Evolutionary conservation across 371 early-diverging fungal species (phyloP).

Genomic region (Apophysomyces elegans): DNA sequence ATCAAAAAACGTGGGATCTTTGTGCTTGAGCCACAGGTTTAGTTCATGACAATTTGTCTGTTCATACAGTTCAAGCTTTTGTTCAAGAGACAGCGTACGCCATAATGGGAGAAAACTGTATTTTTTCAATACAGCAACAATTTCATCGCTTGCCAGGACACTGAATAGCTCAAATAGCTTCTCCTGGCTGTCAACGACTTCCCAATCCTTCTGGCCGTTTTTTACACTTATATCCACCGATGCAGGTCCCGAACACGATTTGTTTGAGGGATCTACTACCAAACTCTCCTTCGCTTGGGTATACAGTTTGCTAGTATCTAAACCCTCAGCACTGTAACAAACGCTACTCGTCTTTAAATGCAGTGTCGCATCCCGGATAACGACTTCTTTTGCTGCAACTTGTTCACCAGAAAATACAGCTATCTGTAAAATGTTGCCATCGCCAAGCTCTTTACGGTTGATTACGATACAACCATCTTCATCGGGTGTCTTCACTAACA

Average conservation of each 20-base stretch:
- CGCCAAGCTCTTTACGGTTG: conserved; percentile 29
- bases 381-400: conserved; percentile 18
- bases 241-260: not conserved
- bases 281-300: conserved; percentile 33
- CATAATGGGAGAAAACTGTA: conserved; percentile 37
- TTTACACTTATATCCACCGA: conserved; percentile 17
- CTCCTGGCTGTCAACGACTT: conserved; percentile 42
- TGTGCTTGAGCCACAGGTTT: conserved; percentile 60
- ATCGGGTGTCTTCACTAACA: conserved; percentile 22
- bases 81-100: conserved; percentile 15
- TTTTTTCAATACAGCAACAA: not conserved
- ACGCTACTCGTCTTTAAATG: conserved; percentile 22
- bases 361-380: conserved; percentile 17
- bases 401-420: conserved; percentile 37
- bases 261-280: not conserved
- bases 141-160: conserved; percentile 1
- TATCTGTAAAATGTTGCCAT: conserved; percentile 37
- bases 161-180: conserved; percentile 36
- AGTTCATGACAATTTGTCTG: conserved; percentile 55
- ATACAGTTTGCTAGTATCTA: conserved; percentile 16
- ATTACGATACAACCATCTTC: conserved; percentile 24
- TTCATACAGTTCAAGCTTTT: conserved; percentile 36
- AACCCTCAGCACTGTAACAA: conserved; percentile 24
- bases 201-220: conserved; percentile 41
- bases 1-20: conserved; percentile 52